These are phyloP conservation scores for Moricandia moricandioides DNA, from an alignment of 345 rosid species.

Conservation along the genomic window DNA sequence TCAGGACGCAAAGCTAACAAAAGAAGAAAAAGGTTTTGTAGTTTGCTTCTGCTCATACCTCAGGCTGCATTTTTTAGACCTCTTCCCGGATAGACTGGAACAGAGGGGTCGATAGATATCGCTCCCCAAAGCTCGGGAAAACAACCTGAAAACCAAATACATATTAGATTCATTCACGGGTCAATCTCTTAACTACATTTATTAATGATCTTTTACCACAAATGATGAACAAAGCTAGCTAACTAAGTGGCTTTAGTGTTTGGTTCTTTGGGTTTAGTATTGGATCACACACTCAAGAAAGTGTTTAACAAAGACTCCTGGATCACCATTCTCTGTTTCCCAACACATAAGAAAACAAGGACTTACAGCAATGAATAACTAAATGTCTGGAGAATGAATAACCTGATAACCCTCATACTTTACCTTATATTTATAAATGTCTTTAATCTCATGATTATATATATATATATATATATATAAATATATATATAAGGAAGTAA, in stretches of 20 bases:
- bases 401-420: no score
- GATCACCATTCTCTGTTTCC: background rate
- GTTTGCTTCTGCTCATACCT: conserved; percentile 35
- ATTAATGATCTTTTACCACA: background rate
- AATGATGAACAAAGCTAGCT: background rate
- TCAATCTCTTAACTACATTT: background rate
- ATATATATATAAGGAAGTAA: no score
- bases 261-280: background rate
- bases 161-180: background rate
- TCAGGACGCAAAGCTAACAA: background rate
- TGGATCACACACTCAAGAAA: no score
- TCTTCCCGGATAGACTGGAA: conserved; percentile 91
- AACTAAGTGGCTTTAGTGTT: background rate
- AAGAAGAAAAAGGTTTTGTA: background rate
- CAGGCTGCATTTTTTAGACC: conserved; percentile 83
- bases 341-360: background rate
- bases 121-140: conserved; percentile 94
- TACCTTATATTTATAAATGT: no score
- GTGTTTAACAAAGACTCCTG: no score
- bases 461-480: no score
- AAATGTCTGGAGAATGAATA: no score
- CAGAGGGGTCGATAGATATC: conserved; percentile 77
- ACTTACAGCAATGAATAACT: no score
- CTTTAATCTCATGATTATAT: no score
- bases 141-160: conserved; percentile 59